Base-by-base conservation (phyloP, 768 basidiomycete species). In the Psilocybe subaeruginosa region DNA sequence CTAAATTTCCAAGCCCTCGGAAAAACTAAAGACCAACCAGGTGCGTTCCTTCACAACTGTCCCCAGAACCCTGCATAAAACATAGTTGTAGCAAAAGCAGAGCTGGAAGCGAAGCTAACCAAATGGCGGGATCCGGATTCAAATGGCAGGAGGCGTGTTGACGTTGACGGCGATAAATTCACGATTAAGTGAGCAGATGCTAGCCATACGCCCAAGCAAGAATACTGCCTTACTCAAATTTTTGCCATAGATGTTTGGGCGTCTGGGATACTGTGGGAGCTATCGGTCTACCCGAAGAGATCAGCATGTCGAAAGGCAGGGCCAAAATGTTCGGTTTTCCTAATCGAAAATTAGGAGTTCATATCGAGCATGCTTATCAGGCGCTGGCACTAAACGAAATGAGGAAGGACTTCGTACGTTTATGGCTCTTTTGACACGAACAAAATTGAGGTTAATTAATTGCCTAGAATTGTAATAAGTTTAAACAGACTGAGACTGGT, bases 241-340 rank as follows among this genome's bases (percentile, higher is more conserved):
- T 64, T 30, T 47, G 29, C 55, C 29, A 27, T 61, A 88, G 86
- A 71, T 88, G 87, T 63, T 66, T 92, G 56, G 90, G 90, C 2
- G 89, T 92, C 17, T 92, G 87, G 67, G 90, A 92, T 66, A 92
- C 90, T 4, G 90, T 91, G n/a, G 89, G 89, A 12, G 81, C 89
- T 9, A 70, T 90, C 30, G 89, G 89, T 8, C 72, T 92, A 14
- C 90, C 90, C 1, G 86, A 86, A 66, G 89, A 90, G 65, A 67
- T 91, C 14, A 79, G 80, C 2, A 72, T 75, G 16, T 78, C 79
- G 9, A 72, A 78, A 14, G 80, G 78, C 58, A 70, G 79, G 12
- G 78, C 73, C 56, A 80, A 77, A 3, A 73, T 90, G 3, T 91
- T 89, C 64, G 90, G 90, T 19, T 90, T 91, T 68, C 80, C 79